Base-by-base conservation (phyloP, 192 early-diverging fungal species). In the Rhizophagus sp. region DNA sequence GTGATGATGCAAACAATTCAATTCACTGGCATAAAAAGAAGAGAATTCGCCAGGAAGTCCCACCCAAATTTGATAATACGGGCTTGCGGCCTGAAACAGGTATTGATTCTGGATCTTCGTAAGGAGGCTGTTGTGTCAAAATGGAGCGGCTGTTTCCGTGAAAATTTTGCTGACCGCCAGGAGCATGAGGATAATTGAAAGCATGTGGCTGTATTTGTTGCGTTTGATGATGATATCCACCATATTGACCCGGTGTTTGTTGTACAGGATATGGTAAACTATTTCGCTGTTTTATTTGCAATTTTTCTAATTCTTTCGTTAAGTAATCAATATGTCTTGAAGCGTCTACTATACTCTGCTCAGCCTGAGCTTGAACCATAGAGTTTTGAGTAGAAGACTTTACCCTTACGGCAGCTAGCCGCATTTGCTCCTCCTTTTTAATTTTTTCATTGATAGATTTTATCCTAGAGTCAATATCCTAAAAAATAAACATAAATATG, bases 281-380 rank as follows among this genome's bases (percentile, higher is more conserved):
- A 70, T 87, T 88, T 33, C 89, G 84, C 80, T 87, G 87, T 81
- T 87, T 86, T 65, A 91, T 84, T 71, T 88, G 85, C 61, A 95
- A 72, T 49, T 87, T 89, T 69, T 85, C 85, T 65, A 92, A 90
- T 83, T 94, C 89, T 73, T 89, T 88, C 63, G 88, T 87, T 73
- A 94, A 86, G 72, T 89, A 95, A 41, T 90, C 90, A 75, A 95
- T 90, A 67, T 88, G 87, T 77, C 89, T 91, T 78, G 93, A 89
- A 39, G 88, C 85, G 57, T 93, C 90, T 67, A 81, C 83, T 49
- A 94, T 88, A 80, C 89, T 89, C 62, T 85, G 86, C 81, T 97
- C 93, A 79, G 95, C 96, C 81, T 96, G 91, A 77, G 93, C 89
- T 44, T 87, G 85, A 63, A 90, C 90, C 74, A 25, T 15, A 11